Evolutionary conservation across 2,329 filamentous ascomycete genomes (phyloP), one percentile per base, ranked within the genome.

Genomic region (Colletotrichum sp.): DNA sequence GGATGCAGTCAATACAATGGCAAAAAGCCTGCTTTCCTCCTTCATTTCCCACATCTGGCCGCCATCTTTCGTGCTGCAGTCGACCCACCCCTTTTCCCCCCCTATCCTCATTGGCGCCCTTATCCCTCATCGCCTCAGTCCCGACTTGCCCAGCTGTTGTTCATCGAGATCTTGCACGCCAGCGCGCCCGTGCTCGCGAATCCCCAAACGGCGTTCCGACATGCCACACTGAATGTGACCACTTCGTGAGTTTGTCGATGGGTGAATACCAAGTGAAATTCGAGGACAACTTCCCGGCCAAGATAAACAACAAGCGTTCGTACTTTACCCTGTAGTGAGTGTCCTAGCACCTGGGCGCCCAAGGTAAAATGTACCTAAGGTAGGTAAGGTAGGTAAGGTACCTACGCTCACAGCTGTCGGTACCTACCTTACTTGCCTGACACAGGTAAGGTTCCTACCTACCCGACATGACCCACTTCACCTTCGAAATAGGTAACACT

Each of bases 141-240:
- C 26, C 28, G 16, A 9, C 18, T n/a, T 28, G 26, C 18, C 16
- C 28, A 10, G 18, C 18, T 34, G 59, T 57, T 13, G 13, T 66
- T 28, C 70, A 60, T 72, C 70, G 62, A 72, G 52, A 68, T 68
- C 62, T 71, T 7, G 69, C 69, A 59, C 32, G 52, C 24, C 69
- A 21, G 60, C 32, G 18, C 28, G 18, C 34, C 44, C 49, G n/a
- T n/a, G 18, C 44, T 12, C n/a, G 18, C 18, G n/a, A 49, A 49
- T n/a, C 10, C 44, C 44, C 9, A 49, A 18, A 49, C 18, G n/a
- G 44, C 44, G n/a, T 49, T 21, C n/a, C 44, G 44, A 49, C 10
- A n/a, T 21, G 18, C 44, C 44, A 21, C 10, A 49, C 44, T 49
- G 44, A 49, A 49, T 49, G 18, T 21, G 44, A n/a, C 44, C 44